Evolutionary conservation across 192 early-diverging fungal genomes (phyloP).

Genomic region (Umbelopsis isabellina): DNA sequence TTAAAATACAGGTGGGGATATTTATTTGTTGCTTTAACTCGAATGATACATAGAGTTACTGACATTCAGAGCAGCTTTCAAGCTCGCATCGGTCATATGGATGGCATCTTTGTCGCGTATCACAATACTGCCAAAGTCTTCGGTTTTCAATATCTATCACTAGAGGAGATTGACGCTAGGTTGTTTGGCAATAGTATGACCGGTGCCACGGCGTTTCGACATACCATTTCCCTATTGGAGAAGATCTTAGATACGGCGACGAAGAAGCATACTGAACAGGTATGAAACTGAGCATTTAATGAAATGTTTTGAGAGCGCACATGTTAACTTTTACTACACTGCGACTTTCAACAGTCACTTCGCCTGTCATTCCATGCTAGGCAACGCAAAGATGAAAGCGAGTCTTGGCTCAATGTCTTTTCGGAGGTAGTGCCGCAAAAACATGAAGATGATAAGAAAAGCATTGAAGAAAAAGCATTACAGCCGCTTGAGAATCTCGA

Average conservation of each 20-base stretch:
- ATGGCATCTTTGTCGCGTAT: slow-evolving; percentile 90
- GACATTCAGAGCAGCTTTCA: slow-evolving; percentile 75
- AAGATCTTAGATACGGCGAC: slow-evolving; percentile 65
- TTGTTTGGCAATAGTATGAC: slow-evolving; percentile 73
- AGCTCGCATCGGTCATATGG: slow-evolving; percentile 93
- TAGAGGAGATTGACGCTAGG: slow-evolving; percentile 80
- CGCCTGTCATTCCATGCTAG: slow-evolving; percentile 58
- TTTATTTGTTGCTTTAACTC: not conserved
- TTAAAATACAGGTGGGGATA: slow-evolving; percentile 72
- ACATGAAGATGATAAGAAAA: slow-evolving; percentile 23
- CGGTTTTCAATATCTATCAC: slow-evolving; percentile 92
- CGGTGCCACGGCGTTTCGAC: slow-evolving; percentile 73
- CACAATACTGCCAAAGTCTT: slow-evolving; percentile 91
- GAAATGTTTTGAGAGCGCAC: not conserved
- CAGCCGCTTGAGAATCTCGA: slow-evolving; percentile 34
- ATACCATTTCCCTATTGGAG: slow-evolving; percentile 64
- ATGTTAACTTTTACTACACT: not conserved
- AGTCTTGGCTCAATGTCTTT: slow-evolving; percentile 46
- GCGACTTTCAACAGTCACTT: slow-evolving; percentile 31
- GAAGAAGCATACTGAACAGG: slow-evolving; percentile 58
- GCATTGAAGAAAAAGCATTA: slow-evolving; percentile 12
- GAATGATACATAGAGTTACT: slow-evolving; percentile 6
- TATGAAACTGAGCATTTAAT: not conserved
- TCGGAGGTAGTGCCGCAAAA: slow-evolving; percentile 55
- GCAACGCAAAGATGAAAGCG: not conserved